A percentile compares a stretch with the other conserved stretches of the same genome.
These are phyloP conservation scores for Phalaenopsis equestris DNA, from an alignment of 106 monocot genomes.

Conservation along the genomic window DNA sequence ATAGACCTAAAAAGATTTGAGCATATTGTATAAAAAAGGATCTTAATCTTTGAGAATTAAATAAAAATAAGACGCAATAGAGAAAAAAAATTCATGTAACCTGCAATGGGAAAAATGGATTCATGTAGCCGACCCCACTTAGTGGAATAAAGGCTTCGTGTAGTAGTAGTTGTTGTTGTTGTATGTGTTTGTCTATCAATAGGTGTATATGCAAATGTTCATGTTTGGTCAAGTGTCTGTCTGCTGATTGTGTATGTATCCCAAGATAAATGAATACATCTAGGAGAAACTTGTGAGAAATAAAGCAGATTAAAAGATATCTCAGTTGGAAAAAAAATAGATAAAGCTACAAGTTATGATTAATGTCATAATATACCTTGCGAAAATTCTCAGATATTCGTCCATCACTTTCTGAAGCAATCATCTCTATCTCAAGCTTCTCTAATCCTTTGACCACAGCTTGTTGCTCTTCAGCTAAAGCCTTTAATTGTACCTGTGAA, in stretches of 20 bases:
- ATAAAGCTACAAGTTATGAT: neutral
- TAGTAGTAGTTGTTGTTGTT: no score
- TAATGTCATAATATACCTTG: conserved; percentile 40
- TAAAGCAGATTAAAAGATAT: neutral
- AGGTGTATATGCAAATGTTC: neutral
- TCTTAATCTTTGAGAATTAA: no score
- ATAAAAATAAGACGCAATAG: no score
- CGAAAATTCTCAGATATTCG: conserved; percentile 75
- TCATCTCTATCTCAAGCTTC: conserved; percentile 60
- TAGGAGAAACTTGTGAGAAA: neutral
- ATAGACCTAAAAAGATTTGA: no score
- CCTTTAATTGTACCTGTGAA: conserved; percentile 62
- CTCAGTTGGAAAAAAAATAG: neutral
- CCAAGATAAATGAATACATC: neutral
- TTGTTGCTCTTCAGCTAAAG: conserved; percentile 86
- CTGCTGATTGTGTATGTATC: neutral
- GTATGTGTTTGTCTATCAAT: neutral
- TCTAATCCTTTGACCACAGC: conserved; percentile 78
- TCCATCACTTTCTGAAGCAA: conserved; percentile 81
- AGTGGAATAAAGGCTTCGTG: no score
- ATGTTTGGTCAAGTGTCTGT: neutral
- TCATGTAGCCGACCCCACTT: no score
- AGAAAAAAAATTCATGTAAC: no score
- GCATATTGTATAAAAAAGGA: no score
- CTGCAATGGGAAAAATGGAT: no score